These are phyloP conservation scores for Globisporangium nodosum DNA, from an alignment of 352 stramenopile genomes.

Conservation along the genomic window DNA sequence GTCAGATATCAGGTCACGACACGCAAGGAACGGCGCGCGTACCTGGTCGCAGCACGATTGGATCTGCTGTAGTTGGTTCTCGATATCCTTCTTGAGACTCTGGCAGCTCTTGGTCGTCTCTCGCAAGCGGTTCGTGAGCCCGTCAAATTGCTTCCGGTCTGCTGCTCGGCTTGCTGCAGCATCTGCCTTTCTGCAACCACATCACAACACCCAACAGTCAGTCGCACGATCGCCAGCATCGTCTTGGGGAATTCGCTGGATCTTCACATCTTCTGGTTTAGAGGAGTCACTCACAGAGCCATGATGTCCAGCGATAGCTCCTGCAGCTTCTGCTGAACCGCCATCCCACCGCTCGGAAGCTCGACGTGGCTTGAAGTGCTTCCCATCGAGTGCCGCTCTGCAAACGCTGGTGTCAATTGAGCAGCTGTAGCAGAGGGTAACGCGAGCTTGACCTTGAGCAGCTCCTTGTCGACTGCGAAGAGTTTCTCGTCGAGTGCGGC, in stretches of 20 bases:
- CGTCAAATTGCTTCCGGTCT: constrained; percentile 59
- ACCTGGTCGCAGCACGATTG: constrained; percentile 34
- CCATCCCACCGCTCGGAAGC: constrained; percentile 14
- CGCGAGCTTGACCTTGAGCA: constrained; percentile 58
- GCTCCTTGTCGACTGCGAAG: constrained; percentile 56
- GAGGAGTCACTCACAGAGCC: constrained; percentile 21
- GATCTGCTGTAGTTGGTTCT: constrained; percentile 34
- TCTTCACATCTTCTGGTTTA: neutral
- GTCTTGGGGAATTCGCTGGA: neutral
- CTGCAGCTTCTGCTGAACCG: constrained; percentile 29
- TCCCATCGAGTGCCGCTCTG: constrained; percentile 1
- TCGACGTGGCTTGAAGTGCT: constrained; percentile 10
- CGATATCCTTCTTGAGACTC: constrained; percentile 36
- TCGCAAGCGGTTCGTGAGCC: constrained; percentile 46
- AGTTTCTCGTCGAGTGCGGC: constrained; percentile 51
- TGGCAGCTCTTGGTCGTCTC: constrained; percentile 41
- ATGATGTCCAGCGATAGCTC: constrained; percentile 32
- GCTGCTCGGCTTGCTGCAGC: constrained; percentile 27
- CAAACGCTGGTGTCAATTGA: constrained; percentile 21
- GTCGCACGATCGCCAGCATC: neutral
- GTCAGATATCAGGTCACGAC: neutral
- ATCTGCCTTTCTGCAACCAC: constrained; percentile 31
- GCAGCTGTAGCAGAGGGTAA: constrained; percentile 38
- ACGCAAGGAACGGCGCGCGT: neutral
- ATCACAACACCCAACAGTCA: neutral